phyloP scores from a whole-genome alignment of 2,329 filamentous ascomycete genomes.

The Penicillium sp. region DNA sequence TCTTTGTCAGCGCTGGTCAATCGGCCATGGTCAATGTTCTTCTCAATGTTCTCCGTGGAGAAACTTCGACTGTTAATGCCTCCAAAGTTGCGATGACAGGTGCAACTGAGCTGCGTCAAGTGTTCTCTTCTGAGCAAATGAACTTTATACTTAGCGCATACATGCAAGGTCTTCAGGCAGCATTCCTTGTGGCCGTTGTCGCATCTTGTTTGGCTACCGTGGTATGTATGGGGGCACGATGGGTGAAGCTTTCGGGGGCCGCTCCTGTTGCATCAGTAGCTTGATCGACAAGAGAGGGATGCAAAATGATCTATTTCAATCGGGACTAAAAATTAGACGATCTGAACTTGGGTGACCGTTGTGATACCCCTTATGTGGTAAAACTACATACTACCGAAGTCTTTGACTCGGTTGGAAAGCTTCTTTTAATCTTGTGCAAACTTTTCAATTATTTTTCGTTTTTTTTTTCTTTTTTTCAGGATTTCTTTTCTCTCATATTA shows the following conservation, averaged over 20 bases:
- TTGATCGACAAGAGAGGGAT: too few species aligned
- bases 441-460: too few species aligned
- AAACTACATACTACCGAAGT: too few species aligned
- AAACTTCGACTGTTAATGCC: slow-evolving; percentile 4
- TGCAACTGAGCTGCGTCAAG: slow-evolving; percentile 15
- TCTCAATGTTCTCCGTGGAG: slow-evolving; percentile 10
- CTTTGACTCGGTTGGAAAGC: too few species aligned
- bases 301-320: too few species aligned
- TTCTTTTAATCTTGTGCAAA: too few species aligned
- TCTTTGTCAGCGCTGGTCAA: slow-evolving; percentile 40
- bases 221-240: slow-evolving; percentile 2
- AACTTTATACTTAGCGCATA: slow-evolving; percentile 9
- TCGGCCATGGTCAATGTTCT: slow-evolving; percentile 41
- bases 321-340: too few species aligned
- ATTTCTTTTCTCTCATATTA: too few species aligned
- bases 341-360: too few species aligned
- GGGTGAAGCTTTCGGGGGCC: slow-evolving; percentile 6
- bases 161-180: slow-evolving; percentile 19
- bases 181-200: slow-evolving; percentile 17
- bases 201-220: slow-evolving; percentile 30
- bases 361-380: too few species aligned
- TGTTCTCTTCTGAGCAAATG: slow-evolving; percentile 11
- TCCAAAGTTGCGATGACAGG: slow-evolving; percentile 11
- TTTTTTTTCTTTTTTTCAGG: too few species aligned
- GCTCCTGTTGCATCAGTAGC: too few species aligned